These are phyloP conservation scores for Pseudogymnoascus sp. DNA, from an alignment of 2,329 filamentous ascomycete genomes.

Conservation along the genomic window DNA sequence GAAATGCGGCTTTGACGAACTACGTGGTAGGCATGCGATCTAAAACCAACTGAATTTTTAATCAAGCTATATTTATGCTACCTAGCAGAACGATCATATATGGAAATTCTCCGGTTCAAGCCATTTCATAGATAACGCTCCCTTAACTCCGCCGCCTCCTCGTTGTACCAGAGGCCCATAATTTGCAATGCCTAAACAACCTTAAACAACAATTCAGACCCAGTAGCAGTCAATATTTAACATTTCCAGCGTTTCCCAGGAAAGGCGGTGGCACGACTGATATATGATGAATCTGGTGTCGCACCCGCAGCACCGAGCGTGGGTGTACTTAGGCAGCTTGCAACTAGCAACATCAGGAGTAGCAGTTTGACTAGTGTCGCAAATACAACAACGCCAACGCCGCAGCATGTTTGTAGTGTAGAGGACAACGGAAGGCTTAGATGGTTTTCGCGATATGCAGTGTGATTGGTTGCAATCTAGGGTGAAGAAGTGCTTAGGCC, in stretches of 20 bases:
- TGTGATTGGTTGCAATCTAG: not conserved
- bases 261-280: not conserved
- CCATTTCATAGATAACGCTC: not conserved
- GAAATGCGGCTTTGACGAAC: slow-evolving; percentile 9
- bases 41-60: not conserved
- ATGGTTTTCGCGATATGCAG: not conserved
- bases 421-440: not conserved
- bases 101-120: not conserved
- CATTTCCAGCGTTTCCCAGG: not conserved
- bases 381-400: not conserved
- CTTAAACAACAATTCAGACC: not conserved
- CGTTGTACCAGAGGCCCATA: not conserved
- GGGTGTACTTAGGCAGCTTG: not conserved
- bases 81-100: not conserved
- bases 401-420: not conserved
- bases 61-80: not conserved
- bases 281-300: not conserved
- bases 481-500: not conserved
- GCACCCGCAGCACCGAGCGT: not conserved
- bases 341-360: not conserved
- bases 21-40: slow-evolving; percentile 10
- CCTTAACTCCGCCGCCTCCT: not conserved
- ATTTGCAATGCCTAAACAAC: not conserved
- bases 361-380: not conserved
- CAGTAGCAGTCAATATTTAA: not conserved